Evolutionary conservation across 2,329 filamentous ascomycete genomes (phyloP).

Genomic region (Cordyceps fumosorosea): DNA sequence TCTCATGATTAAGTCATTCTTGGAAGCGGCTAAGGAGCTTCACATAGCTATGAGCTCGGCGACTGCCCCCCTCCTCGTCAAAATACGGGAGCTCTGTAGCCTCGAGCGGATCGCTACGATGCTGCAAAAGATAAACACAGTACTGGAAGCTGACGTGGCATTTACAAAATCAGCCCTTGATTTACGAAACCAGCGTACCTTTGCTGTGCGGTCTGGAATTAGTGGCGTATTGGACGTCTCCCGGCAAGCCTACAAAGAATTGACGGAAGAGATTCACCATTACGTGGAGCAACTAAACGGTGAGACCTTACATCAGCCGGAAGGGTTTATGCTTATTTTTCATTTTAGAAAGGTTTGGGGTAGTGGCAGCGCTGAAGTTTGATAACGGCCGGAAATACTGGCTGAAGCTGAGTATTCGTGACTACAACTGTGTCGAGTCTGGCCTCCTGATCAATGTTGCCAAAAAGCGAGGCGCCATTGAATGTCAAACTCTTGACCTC

Average conservation of each 20-base stretch:
- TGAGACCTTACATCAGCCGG: slow-evolving; percentile 26
- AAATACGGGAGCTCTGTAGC: slow-evolving; percentile 64
- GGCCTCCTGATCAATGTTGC: slow-evolving; percentile 71
- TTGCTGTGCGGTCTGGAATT: slow-evolving; percentile 80
- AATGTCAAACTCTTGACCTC: slow-evolving; percentile 81
- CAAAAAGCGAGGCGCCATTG: slow-evolving; percentile 65
- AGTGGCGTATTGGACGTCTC: slow-evolving; percentile 85
- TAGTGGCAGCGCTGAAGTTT: slow-evolving; percentile 64
- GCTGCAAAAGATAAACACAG: slow-evolving; percentile 56
- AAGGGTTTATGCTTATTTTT: not conserved
- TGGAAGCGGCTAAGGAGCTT: slow-evolving; percentile 60
- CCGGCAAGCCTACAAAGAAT: slow-evolving; percentile 82
- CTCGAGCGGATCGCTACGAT: slow-evolving; percentile 55
- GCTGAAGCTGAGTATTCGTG: slow-evolving; percentile 55
- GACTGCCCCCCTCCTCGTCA: slow-evolving; percentile 55
- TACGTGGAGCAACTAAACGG: slow-evolving; percentile 63
- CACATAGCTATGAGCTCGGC: slow-evolving; percentile 61
- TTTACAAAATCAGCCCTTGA: slow-evolving; percentile 77
- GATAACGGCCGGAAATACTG: slow-evolving; percentile 76
- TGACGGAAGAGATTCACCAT: slow-evolving; percentile 68
- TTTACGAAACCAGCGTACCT: slow-evolving; percentile 80
- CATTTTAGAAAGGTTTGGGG: slow-evolving; percentile 43
- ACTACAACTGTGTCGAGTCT: slow-evolving; percentile 53
- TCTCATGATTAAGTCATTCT: slow-evolving; percentile 78
- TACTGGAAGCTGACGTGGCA: slow-evolving; percentile 74